Evolutionary conservation across 2,329 filamentous ascomycete genomes (phyloP), one percentile per base, ranked within the genome.

Genomic region (Pseudocercospora eumusae): DNA sequence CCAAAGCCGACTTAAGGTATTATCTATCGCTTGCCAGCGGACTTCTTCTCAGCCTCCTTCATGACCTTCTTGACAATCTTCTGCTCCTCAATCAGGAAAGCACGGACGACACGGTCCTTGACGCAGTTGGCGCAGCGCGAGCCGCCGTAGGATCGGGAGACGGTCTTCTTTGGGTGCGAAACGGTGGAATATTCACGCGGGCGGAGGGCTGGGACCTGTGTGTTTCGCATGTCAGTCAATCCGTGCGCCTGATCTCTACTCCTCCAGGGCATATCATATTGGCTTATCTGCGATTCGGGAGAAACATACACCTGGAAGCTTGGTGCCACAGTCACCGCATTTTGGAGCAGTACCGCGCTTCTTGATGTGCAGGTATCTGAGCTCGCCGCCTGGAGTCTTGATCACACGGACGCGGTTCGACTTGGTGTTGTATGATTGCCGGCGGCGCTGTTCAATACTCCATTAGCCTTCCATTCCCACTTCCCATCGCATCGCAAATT

Each of bases 1-100:
- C 33, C 40, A 57, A 45, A 45, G 55, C 15, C 2, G 42, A 57
- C 21, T 25, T 15, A 33, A 59, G 40, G 36, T 40, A 62, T 71
- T 40, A 62, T 71, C 64, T 69, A 71, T 66, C 68, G 67, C 63
- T 67, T 66, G 63, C 63, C 52, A 18, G 52, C 57, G 63, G 67
- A 66, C 80, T 90, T 90, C 85, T 91, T 90, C 84, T 96, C 91
- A 69, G 86, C 87, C 87, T 98, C 93, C 90, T 97, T 97, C 80
- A 98, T 88, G 76, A 99, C 95, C 91, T 99, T 99, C 92, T 99
- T 99, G 83, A 99, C 95, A 76, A 99, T 98, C 91, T 99, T 99
- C 87, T 99, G 95, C 88, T 99, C 95, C 86, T 99, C 96, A 73
- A 99, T 98, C 81, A 99, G 84, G 89, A 99, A 99, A 70, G 95